Evolutionary conservation across 2,329 filamentous ascomycete genomes (phyloP), one percentile per base, ranked within the genome.

Genomic region (Cercospora canescens): DNA sequence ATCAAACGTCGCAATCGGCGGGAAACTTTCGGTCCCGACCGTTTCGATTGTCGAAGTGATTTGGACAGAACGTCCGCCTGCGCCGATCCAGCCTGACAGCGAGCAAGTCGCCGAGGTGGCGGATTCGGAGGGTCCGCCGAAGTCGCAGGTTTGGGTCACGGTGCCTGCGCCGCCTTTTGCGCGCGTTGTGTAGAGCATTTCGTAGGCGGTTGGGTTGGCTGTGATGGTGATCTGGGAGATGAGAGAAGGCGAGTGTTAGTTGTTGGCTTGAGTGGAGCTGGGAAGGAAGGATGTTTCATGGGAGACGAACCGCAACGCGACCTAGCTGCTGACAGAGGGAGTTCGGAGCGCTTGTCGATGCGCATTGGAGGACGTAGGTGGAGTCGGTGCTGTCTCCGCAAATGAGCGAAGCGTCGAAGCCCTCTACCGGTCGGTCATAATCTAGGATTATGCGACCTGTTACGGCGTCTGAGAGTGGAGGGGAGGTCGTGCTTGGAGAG

Each of bases 341-440:
- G 2, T 60, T 50, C 16, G 37, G 21, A 6, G 26, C n/a, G 3
- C 28, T 45, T 24, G 60, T 62, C n/a, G n/a, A 32, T 7, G 60
- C 41, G 48, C 60, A 62, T 8, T 24, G n/a, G 16, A 62, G 60
- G 14, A 62, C 45, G 60, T 54, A 62, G 6, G 60, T 62, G 24
- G 60, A 32, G 12, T 52, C 60, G 30, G 9, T 34, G 8, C 45
- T 14, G 60, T 62, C 60, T 21, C 45, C 60, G 24, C 60, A 62
- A 11, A 62, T 16, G n/a, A 62, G 28, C 1, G 60, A 62, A 32
- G 60, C 60, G 26, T 62, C 60, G 41, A 52, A 54, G 28, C 60
- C 60, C 4, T 28, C n/a, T 1, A 39, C 26, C 3, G 60, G 28
- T 5, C 21, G n/a, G 8, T 41, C 32, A 18, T 62, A 6, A 21